These are phyloP conservation scores for Paecilomyces niveus DNA, from an alignment of 2,329 filamentous ascomycete genomes.

Conservation along the genomic window DNA sequence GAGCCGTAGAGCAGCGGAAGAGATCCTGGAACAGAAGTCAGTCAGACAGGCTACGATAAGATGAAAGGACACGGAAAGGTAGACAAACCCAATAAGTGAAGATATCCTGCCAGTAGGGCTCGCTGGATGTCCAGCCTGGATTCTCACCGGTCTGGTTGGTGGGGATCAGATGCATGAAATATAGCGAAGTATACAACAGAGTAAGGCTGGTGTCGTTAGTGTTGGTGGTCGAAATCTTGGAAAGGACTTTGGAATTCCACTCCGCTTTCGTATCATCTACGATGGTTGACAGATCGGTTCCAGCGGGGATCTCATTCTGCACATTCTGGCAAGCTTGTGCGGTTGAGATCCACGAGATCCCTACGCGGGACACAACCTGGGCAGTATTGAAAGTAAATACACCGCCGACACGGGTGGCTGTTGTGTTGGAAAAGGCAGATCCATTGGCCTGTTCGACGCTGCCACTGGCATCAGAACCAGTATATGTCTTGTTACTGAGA, in stretches of 20 bases:
- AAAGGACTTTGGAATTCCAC: constrained; percentile 58
- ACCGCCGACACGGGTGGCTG: constrained; percentile 34
- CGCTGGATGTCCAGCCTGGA: constrained; percentile 54
- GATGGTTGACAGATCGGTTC: constrained; percentile 38
- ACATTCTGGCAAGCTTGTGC: constrained; percentile 54
- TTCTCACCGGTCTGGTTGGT: constrained; percentile 67
- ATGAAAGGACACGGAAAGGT: background rate
- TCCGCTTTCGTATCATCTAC: constrained; percentile 41
- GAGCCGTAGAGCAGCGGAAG: constrained; percentile 58
- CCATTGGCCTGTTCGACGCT: constrained; percentile 22
- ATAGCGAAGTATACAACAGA: constrained; percentile 61
- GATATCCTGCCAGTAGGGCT: constrained; percentile 66
- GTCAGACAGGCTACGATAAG: constrained; percentile 15
- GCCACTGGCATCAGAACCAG: constrained; percentile 15
- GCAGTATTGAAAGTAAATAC: constrained; percentile 48
- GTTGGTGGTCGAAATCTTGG: constrained; percentile 56
- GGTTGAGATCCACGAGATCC: constrained; percentile 61
- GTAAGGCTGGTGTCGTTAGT: constrained; percentile 50
- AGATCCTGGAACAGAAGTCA: constrained; percentile 30
- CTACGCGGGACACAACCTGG: constrained; percentile 51
- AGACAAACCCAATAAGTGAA: constrained; percentile 57
- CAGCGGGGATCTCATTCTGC: constrained; percentile 48
- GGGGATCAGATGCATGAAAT: constrained; percentile 63
- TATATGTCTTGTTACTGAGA: constrained; percentile 20
- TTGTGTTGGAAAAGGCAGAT: constrained; percentile 34